These are phyloP conservation scores for Pleoardoris graminearum DNA, from an alignment of 2,329 filamentous ascomycete species.

Conservation along the genomic window DNA sequence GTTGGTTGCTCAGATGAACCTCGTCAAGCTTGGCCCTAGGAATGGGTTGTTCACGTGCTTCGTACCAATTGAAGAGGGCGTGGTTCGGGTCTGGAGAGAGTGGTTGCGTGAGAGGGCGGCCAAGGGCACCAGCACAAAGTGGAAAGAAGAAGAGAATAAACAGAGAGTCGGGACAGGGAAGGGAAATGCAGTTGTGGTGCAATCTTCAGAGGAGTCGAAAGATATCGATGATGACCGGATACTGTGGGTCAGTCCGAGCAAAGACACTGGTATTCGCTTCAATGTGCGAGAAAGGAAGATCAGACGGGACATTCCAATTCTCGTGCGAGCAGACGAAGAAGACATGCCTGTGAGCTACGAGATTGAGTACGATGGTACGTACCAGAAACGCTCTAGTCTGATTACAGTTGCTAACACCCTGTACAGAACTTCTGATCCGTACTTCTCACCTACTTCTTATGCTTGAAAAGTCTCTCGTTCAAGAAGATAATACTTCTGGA, in stretches of 20 bases:
- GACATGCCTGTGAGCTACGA: constrained; percentile 70
- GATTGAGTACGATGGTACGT: constrained; percentile 71
- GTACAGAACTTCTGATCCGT: constrained; percentile 35
- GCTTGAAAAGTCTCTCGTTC: constrained; percentile 65
- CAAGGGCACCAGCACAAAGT: constrained; percentile 18
- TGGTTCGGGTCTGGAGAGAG: constrained; percentile 71
- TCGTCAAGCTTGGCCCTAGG: constrained; percentile 67
- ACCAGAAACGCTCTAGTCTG: not conserved
- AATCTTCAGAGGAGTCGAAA: constrained; percentile 14
- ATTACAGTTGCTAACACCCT: not conserved
- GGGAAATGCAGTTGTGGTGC: constrained; percentile 22
- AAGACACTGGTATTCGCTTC: constrained; percentile 70
- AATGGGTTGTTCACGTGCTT: constrained; percentile 66
- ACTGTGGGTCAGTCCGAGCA: constrained; percentile 68
- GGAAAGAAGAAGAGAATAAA: constrained; percentile 23
- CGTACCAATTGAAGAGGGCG: constrained; percentile 67
- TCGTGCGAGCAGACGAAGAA: constrained; percentile 64
- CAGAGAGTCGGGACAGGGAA: constrained; percentile 30
- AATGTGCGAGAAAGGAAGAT: constrained; percentile 60
- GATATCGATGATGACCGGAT: constrained; percentile 45
- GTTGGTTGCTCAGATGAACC: constrained; percentile 67
- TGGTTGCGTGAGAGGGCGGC: constrained; percentile 63
- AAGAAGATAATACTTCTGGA: constrained; percentile 63
- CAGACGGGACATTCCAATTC: constrained; percentile 54
- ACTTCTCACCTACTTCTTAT: constrained; percentile 47